A percentile compares a stretch with the other conserved stretches of the same genome.
These are phyloP conservation scores for Protomyces macrosporus DNA, from an alignment of 1,139 yeast species.

Conservation along the genomic window DNA sequence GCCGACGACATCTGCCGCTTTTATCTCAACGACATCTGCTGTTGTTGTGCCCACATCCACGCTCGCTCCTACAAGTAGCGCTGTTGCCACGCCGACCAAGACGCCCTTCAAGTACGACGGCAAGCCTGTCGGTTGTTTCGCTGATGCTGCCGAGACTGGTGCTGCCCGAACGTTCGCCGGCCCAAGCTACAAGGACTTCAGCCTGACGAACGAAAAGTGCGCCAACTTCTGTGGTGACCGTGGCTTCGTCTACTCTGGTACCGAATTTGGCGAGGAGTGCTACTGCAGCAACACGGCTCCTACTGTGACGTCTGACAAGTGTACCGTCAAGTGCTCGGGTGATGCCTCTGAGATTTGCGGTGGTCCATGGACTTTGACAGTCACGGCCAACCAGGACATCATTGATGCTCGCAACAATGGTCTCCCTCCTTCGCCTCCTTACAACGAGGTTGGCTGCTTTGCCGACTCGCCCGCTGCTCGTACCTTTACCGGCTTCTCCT, in stretches of 20 bases:
- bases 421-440: neutral
- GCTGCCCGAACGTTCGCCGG: slow-evolving; percentile 13
- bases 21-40: neutral
- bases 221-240: slow-evolving; percentile 3
- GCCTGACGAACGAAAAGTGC: slow-evolving; percentile 18
- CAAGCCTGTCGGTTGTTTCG: neutral
- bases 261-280: slow-evolving; percentile 20
- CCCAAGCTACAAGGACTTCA: neutral
- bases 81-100: neutral
- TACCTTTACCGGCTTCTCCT: slow-evolving; percentile 7
- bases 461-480: slow-evolving; percentile 2
- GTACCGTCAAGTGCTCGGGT: slow-evolving; percentile 12
- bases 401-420: neutral
- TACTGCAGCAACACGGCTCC: slow-evolving; percentile 12
- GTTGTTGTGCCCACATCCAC: neutral
- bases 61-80: too few relatives aligned
- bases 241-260: slow-evolving; percentile 9
- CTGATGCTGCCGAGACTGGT: neutral
- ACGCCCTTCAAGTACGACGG: neutral
- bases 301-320: slow-evolving; percentile 1
- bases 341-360: slow-evolving; percentile 12
- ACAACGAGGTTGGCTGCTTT: slow-evolving; percentile 6
- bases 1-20: neutral
- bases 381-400: neutral
- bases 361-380: slow-evolving; percentile 8